Base-by-base conservation (phyloP, 306 rosid genomes). In the Quercus bicolor region DNA sequence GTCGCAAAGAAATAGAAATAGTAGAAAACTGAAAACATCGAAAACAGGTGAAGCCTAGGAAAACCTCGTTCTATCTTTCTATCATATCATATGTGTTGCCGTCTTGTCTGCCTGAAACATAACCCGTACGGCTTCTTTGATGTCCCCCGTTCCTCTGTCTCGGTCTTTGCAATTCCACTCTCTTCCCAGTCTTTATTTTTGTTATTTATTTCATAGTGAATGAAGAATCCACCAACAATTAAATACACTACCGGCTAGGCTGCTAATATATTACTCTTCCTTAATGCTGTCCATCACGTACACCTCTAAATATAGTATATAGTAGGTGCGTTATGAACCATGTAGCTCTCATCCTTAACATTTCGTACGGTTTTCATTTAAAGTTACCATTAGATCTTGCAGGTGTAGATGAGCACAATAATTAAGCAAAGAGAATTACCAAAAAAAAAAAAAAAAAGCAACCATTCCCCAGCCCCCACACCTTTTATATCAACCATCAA, bases 91-190 rank as follows among this genome's bases (percentile, higher is more conserved):
- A 56, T 74, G 74, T 79, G 77, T 24, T 74, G 81, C 79, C 82
- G 84, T 82, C 76, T 82, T 84, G 87, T 86, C 89, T 82, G 72
- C 57, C 80, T 43, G 86, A 66, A 82, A 76, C 87, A 77, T 73
- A 81, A 73, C 85, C 84, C 87, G 88, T 87, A 85, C 87, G 85
- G 81, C 65, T 80, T 75, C 83, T 74, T 76, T 77, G 73, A 28
- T 73, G 77, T 79, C 81, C 81, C 80, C 68, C 68, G 48, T 65
- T 82, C 75, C 81, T 56, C 76, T 72, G 73, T 37, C 20, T 20
- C 75, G 9, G 45, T 8, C 45, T 2, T 40, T 40, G 45, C 45
- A 40, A 40, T 40, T 40, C 11, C 45, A 40, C 45, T 40, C 45
- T 8, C 70, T 7, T 60, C 68, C 48, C 72, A 28, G 21, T 19